Evolutionary conservation across 306 rosid genomes (phyloP), one percentile per base, ranked within the genome.

Genomic region (Delonix regia): DNA sequence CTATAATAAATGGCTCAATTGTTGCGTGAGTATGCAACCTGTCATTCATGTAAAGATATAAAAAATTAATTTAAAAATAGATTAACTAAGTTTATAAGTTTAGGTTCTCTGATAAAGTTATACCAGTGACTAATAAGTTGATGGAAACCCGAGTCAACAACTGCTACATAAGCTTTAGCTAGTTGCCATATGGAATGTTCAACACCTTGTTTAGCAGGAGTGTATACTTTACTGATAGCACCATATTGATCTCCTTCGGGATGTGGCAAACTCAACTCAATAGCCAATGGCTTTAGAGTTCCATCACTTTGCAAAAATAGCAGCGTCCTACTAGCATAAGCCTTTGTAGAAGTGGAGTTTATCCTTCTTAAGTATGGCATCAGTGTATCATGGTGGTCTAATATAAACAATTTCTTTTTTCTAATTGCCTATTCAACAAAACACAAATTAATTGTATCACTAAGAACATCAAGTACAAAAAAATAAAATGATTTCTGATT

Each of bases 61-160:
- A 24, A 18, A 75, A 56, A 0, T n/a, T 57, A 25, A 38, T 49
- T 60, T 42, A 62, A 3, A 13, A 28, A 55, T 25, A 55, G 11
- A 38, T 64, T 5, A 62, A 68, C 7, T 22, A 48, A 49, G 69
- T 7, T 71, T 18, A 4, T 38, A 68, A 73, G 4, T 73, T 22
- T 45, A 73, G 48, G 9, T 83, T 27, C n/a, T 19, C 61, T 19
- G 34, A 51, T 12, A 60, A 47, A 42, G 45, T 48, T 73, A 27
- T 87, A 94, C 98, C 97, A 90, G 71, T 94, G 97, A 79, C 91
- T 88, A 38, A 90, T 41, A 19, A 94, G 97, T 28, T 90, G 89
- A 84, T 94, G 99, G 72, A 84, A 77, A 19, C 97, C 97, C 0
- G 93, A 86, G 76, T 90, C 97, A 3, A 89, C 89, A 15, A 89